Base-by-base conservation (phyloP, 306 rosid species). In the Cicer bijugum region DNA sequence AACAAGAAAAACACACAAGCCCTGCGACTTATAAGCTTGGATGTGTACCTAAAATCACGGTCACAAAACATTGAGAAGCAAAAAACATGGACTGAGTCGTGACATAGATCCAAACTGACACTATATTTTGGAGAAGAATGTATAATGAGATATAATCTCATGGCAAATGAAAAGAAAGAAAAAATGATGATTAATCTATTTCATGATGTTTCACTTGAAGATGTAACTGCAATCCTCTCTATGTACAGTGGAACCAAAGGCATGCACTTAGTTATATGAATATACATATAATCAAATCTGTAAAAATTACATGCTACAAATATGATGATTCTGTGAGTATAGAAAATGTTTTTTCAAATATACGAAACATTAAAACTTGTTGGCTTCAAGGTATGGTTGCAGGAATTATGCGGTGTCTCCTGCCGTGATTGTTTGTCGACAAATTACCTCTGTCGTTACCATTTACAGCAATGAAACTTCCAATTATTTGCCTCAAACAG, bases 391-490 rank as follows among this genome's bases (percentile, higher is more conserved):
- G 53, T 8, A 63, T 20, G 67, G 16, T 14, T n/a, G 74, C 48
- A 66, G 8, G 1, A 23, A 33, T 28, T 10, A 20, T 63, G 61
- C 66, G 42, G 9, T n/a, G 57, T 2, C 6, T 39, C 17, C 7
- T 2, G 19, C 40, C 56, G 6, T 7, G 15, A 10, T 39, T 5
- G 66, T 57, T 16, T 66, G 74, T 23, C 48, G 35, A 33, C 52
- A 48, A 20, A 17, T 5, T 33, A 67, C 19, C 64, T 11, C 7
- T 33, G 64, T 56, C 33, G n/a, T 67, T 35, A 5, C 62, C 60
- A 44, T 67, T 77, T 37, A 40, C 45, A 17, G 69, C 52, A 67
- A 17, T 67, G n/a, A 57, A 28, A 65, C 74, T 38, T 46, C 45
- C 46, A 67, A 55, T 65, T 7, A 60, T 44, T 44, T 16, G 7